Conservation (phyloP, 148 eudicot species). For the Diospyros kaki region DNA sequence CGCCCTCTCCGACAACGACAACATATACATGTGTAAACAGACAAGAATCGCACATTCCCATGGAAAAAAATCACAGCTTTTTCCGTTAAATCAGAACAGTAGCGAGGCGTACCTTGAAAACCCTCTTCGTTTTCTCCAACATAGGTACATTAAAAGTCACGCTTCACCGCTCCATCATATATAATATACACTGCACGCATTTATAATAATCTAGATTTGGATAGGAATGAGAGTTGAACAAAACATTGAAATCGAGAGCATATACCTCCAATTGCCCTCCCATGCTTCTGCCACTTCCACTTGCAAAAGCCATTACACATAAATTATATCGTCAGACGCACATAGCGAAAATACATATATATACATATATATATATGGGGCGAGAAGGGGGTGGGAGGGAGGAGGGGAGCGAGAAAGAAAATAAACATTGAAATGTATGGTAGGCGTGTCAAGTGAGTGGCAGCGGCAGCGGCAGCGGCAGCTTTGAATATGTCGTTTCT, state of each 20-base stretch:
- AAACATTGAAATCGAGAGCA: neutral
- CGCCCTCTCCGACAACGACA: too few species aligned
- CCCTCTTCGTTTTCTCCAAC: slow-evolving; percentile 2
- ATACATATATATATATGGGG: neutral
- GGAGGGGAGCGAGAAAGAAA: neutral
- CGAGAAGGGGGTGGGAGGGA: neutral
- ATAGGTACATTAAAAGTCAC: neutral
- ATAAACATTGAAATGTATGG: neutral
- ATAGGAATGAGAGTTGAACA: neutral
- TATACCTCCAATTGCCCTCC: neutral
- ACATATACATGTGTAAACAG: neutral
- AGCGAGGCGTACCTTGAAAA: slow-evolving; percentile 2
- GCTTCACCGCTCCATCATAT: neutral
- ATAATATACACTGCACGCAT: neutral
- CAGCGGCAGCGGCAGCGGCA: too few species aligned
- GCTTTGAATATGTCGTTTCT: neutral
- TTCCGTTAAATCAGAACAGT: slow-evolving; percentile 2
- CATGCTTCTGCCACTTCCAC: neutral
- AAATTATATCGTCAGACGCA: too few species aligned
- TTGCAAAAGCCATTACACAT: neutral
- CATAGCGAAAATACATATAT: neutral
- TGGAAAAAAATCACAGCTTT: neutral
- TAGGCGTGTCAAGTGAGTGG: neutral
- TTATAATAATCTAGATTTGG: neutral
- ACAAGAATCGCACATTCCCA: neutral